Evolutionary conservation across 2,329 filamentous ascomycete species (phyloP), one percentile per base, ranked within the genome.

Genomic region (Sporothrix inflata): DNA sequence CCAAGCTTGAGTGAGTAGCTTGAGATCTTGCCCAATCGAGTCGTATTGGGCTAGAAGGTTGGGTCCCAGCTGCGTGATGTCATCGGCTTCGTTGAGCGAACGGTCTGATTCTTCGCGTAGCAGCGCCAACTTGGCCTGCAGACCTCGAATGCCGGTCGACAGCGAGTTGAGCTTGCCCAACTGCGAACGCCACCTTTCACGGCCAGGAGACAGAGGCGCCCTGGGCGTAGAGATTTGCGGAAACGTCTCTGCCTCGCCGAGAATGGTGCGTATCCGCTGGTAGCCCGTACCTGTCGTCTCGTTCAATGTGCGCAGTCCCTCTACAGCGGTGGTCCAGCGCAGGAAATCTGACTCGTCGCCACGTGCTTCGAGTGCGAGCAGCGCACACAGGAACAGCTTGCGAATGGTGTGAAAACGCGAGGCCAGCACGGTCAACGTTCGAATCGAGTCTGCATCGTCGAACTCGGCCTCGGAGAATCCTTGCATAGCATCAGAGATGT

Each of bases 51-150:
- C 83, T 86, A 97, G 91, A 51, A 98, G 86, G 74, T 90, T 90
- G 0, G 91, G 88, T 0, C 92, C 93, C 19, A 97, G 87, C 75
- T 97, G 92, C 4, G 89, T 89, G 21, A 93, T 89, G 76, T 91
- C 89, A 73, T 86, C 85, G 49, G 92, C 90, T 76, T 91, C 90
- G 77, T 97, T 92, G 38, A 97, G 82, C 57, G 90, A 90, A 73
- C 89, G 89, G 78, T 93, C 93, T 0, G 94, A 97, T 80, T 98
- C 94, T 80, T 99, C 96, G 67, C 94, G 90, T 71, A 98, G 83
- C 8, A 99, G 86, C 73, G 97, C 94, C 84, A 99, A 90, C 81
- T 98, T 99, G 47, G 96, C 96, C 81, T 98, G 95, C 66, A 99
- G 86, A 12, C 93, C 93, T 38, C 94, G 91, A 74, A 98, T 97